Evolutionary conservation across 1,284 basidiomycete species (phyloP).

Genomic region (Cutaneotrichosporon cavernicola): DNA sequence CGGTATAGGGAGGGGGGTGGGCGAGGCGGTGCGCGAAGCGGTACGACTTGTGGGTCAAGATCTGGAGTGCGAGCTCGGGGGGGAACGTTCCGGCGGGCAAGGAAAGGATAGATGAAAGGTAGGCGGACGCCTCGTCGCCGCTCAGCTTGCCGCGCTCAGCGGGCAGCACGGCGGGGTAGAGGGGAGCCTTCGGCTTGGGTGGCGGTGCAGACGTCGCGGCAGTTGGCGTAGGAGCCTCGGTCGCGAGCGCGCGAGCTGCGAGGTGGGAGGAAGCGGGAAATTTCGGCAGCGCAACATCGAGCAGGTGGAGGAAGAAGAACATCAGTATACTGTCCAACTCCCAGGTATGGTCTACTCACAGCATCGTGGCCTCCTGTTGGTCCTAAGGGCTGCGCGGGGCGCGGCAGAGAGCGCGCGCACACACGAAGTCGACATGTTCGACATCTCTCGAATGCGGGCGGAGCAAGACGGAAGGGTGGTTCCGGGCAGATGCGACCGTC

Average conservation of each 20-base stretch:
- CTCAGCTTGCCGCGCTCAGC: constrained; percentile 15
- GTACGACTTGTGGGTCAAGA: constrained; percentile 53
- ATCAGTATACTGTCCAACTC: background rate
- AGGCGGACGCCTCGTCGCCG: constrained; percentile 34
- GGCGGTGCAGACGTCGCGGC: background rate
- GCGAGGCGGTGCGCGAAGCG: constrained; percentile 41
- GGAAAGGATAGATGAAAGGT: constrained; percentile 43
- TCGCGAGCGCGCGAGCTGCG: constrained; percentile 6
- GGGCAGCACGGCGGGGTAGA: constrained; percentile 5
- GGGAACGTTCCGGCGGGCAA: constrained; percentile 42
- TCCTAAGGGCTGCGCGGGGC: constrained; percentile 8
- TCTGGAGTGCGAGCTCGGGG: constrained; percentile 48
- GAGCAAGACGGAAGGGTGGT: constrained; percentile 1
- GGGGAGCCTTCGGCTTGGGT: background rate
- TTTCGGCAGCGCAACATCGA: background rate
- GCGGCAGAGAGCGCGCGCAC: constrained; percentile 8
- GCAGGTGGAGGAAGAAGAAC: background rate
- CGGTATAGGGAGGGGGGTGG: constrained; percentile 23
- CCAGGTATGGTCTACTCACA: background rate
- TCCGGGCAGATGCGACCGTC: background rate
- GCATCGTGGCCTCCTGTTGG: constrained; percentile 6
- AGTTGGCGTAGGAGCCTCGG: background rate
- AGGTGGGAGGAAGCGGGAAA: background rate
- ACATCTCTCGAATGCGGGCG: background rate
- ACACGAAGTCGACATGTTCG: constrained; percentile 11